Base-by-base conservation (phyloP, 176 grass and related monocot genomes). In the Eleusine coracana region DNA sequence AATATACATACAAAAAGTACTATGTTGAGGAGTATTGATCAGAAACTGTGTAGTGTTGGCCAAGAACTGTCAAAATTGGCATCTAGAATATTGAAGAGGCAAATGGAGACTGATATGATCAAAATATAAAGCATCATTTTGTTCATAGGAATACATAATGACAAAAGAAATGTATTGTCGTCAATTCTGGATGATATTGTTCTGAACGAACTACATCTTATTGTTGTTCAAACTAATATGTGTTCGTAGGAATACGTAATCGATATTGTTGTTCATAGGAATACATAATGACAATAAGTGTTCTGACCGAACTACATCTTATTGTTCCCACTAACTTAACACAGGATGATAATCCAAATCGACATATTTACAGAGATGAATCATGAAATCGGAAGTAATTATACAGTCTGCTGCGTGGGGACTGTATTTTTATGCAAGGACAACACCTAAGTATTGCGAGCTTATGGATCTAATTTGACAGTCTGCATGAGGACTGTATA, bases 81-180 rank as follows among this genome's bases (percentile, higher is more conserved):
- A 69, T 40, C 39, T 31, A 80, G 29, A 59, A 80, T 42, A 38
- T 77, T 61, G 6, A 50, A 75, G 81, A 78, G 66, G 52, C 11
- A 5, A 40, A 25, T 65, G 13, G 69, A 80, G 44, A 64, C 63
- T 81, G 65, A 56, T 31, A 66, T 36, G 12, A 4, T 37, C 66
- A 34, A 16, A 64, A 34, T 34, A 3, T 44, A 60, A 59, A 54
- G 2, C 31, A 34, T 34, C 2, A 34, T 34, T 34, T 34, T 34
- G 31, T 34, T 34, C 52, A 73, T 54, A 69, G 1, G 25, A 34
- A 87, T 70, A 38, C 42, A 42, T 13, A 69, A 54, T 14, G 10
- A 68, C 74, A 76, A 2, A 71, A 80, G 1, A 34, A n/a, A n/a
- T n/a, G n/a, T n/a, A n/a, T n/a, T n/a, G n/a, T n/a, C n/a, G n/a